These are phyloP conservation scores for Fraxinus xanthoxyloides DNA, from an alignment of 305 asterid species.

Conservation along the genomic window DNA sequence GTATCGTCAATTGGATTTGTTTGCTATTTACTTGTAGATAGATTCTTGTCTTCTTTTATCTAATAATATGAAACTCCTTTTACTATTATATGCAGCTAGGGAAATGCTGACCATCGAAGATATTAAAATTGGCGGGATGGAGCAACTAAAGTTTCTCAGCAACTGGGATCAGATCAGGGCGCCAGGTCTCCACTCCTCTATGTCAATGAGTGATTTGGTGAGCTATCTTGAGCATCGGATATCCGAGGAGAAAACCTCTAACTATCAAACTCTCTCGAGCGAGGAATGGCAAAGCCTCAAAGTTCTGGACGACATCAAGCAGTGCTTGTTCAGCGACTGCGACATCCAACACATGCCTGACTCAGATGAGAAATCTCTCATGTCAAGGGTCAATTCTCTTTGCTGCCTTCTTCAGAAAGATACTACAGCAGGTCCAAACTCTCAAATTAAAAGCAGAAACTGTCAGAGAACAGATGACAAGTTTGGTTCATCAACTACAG, in stretches of 20 bases:
- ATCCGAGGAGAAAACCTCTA: constrained; percentile 65
- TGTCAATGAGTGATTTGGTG: constrained; percentile 89
- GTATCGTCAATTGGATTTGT: not conserved
- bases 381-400: constrained; percentile 86
- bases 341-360: constrained; percentile 45
- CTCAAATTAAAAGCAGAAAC: constrained; percentile 28
- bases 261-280: constrained; percentile 51
- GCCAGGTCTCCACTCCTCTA: constrained; percentile 70
- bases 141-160: constrained; percentile 57
- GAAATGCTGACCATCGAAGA: constrained; percentile 45
- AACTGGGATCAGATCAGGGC: constrained; percentile 77
- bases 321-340: constrained; percentile 53
- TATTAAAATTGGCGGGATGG: constrained; percentile 41
- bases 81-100: constrained; percentile 33
- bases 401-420: constrained; percentile 95
- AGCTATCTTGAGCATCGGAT: constrained; percentile 75
- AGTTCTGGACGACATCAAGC: constrained; percentile 61
- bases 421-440: constrained; percentile 24
- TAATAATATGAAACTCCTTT: not conserved
- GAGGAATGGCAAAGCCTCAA: constrained; percentile 74
- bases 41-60: not conserved
- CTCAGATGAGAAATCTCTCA: constrained; percentile 71
- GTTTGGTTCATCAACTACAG: constrained; percentile 18
- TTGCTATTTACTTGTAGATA: not conserved
- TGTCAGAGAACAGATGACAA: constrained; percentile 16